These are phyloP conservation scores for Nevesoporus exiguus DNA, from an alignment of 768 basidiomycete genomes.

Conservation along the genomic window DNA sequence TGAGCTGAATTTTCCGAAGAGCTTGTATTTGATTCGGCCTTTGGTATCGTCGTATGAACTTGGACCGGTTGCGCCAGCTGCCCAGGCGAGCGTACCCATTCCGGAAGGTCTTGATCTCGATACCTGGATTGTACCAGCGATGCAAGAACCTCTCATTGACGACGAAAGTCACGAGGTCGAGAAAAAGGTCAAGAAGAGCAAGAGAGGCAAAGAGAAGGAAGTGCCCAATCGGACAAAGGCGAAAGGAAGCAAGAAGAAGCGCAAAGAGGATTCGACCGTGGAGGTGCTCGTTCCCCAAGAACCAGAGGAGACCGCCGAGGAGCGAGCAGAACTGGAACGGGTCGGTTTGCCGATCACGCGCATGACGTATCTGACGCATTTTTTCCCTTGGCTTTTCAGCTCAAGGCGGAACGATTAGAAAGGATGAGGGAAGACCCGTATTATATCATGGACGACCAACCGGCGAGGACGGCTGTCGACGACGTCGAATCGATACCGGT, in stretches of 20 bases:
- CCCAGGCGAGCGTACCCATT: conserved; percentile 76
- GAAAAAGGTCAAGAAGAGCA: conserved; percentile 41
- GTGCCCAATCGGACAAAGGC: conserved; percentile 21
- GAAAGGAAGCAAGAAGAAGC: conserved; percentile 47
- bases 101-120: conserved; percentile 89
- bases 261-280: conserved; percentile 18
- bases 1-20: conserved; percentile 74
- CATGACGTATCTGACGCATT: conserved; percentile 1
- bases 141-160: conserved; percentile 29
- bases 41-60: conserved; percentile 77
- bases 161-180: conserved; percentile 37
- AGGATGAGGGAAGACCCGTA: conserved; percentile 85
- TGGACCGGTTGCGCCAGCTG: conserved; percentile 75
- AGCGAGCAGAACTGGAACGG: conserved; percentile 55
- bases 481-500: conserved; percentile 94
- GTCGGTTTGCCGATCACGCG: conserved; percentile 39
- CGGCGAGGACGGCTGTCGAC: conserved; percentile 37
- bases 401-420: conserved; percentile 70
- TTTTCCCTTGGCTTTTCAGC: conserved; percentile 47
- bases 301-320: conserved; percentile 54
- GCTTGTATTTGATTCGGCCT: conserved; percentile 79
- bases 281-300: conserved; percentile 40
- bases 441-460: conserved; percentile 71
- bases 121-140: conserved; percentile 74
- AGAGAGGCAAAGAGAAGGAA: conserved; percentile 47